These are phyloP conservation scores for Colletotrichum lini DNA, from an alignment of 2,329 filamentous ascomycete species.

Conservation along the genomic window DNA sequence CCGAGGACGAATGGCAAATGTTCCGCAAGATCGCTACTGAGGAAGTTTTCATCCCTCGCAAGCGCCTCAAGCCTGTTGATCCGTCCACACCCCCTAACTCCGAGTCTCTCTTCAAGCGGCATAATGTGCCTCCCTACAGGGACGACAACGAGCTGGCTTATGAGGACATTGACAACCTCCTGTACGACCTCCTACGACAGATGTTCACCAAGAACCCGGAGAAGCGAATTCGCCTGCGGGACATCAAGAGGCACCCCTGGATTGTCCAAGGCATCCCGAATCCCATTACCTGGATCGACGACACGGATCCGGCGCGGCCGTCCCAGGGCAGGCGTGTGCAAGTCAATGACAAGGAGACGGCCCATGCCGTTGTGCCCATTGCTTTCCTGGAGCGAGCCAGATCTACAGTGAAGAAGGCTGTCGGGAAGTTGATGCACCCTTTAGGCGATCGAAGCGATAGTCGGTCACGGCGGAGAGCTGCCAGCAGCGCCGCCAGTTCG, in stretches of 20 bases:
- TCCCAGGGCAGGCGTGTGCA: constrained; percentile 89
- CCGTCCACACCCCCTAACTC: constrained; percentile 70
- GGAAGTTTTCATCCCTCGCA: constrained; percentile 89
- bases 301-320: constrained; percentile 87
- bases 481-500: constrained; percentile 77
- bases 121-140: constrained; percentile 77
- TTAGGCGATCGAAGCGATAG: constrained; percentile 70
- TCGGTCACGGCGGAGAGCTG: constrained; percentile 67
- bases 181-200: constrained; percentile 83
- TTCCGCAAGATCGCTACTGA: constrained; percentile 93
- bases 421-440: constrained; percentile 75
- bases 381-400: constrained; percentile 88
- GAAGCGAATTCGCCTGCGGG: constrained; percentile 88
- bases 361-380: constrained; percentile 89
- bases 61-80: constrained; percentile 83
- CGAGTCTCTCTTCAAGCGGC: constrained; percentile 68
- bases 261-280: constrained; percentile 84
- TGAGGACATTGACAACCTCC: constrained; percentile 85
- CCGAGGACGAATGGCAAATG: constrained; percentile 91
- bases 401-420: constrained; percentile 80
- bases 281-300: constrained; percentile 87
- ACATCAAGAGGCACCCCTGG: constrained; percentile 96
- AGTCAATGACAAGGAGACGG: constrained; percentile 91
- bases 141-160: constrained; percentile 85
- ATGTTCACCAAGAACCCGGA: constrained; percentile 92